A percentile compares a stretch with the other conserved stretches of the same genome.
Conservation (phyloP, 768 basidiomycete species). For the Xerocomus brunneocitrinus region DNA sequence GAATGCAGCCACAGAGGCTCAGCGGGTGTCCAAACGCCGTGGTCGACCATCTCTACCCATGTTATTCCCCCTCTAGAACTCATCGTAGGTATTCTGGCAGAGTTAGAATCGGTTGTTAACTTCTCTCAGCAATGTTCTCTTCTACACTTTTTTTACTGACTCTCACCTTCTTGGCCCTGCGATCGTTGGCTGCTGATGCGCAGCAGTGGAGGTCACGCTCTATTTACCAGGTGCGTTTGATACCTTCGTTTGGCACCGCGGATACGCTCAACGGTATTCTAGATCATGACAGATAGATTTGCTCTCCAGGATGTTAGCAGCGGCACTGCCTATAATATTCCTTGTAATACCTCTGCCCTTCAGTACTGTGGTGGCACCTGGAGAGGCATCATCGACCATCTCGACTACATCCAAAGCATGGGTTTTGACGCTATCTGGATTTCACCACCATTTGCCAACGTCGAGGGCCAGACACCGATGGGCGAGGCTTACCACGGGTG, state of each 20-base stretch:
- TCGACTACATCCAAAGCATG: slow-evolving; percentile 62
- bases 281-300: slow-evolving; percentile 59
- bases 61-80: slow-evolving; percentile 3
- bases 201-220: slow-evolving; percentile 49
- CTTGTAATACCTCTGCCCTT: slow-evolving; percentile 44
- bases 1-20: slow-evolving; percentile 10
- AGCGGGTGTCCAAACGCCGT: neutral
- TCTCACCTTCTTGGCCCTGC: slow-evolving; percentile 2
- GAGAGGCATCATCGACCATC: slow-evolving; percentile 45
- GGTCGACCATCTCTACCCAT: neutral
- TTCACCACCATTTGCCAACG: slow-evolving; percentile 48
- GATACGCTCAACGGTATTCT: neutral
- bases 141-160: slow-evolving; percentile 7
- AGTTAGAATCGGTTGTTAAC: neutral
- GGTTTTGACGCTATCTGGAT: slow-evolving; percentile 61
- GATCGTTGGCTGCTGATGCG: slow-evolving; percentile 35
- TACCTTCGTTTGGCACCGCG: neutral
- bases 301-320: slow-evolving; percentile 41
- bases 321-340: slow-evolving; percentile 25
- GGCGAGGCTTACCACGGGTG: slow-evolving; percentile 58
- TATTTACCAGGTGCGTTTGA: slow-evolving; percentile 46
- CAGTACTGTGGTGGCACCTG: slow-evolving; percentile 58
- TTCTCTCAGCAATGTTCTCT: slow-evolving; percentile 7
- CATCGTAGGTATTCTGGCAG: neutral
- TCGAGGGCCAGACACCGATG: slow-evolving; percentile 44